These are phyloP conservation scores for Aspergillus pseudoterreus DNA, from an alignment of 2,329 filamentous ascomycete genomes.

Conservation along the genomic window DNA sequence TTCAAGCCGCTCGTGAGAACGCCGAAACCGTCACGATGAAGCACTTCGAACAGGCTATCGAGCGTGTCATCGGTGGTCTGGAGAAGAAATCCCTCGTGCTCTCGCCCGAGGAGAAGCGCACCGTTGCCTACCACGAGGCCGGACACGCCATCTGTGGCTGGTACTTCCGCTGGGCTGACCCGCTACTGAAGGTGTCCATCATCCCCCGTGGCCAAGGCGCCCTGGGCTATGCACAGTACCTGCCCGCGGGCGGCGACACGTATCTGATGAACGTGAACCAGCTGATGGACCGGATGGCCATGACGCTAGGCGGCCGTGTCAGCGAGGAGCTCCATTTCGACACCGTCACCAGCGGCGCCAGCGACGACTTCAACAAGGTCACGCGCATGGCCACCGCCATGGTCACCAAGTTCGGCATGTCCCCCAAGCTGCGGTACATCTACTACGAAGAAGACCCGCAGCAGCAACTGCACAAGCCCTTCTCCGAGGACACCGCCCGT, in stretches of 20 bases:
- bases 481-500: constrained; percentile 89
- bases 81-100: constrained; percentile 97
- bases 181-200: constrained; percentile 95
- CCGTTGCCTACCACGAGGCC: constrained; percentile 96
- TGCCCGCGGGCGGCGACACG: constrained; percentile 77
- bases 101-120: constrained; percentile 88
- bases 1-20: constrained; percentile 72
- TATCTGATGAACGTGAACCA: constrained; percentile 96
- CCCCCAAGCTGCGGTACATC: constrained; percentile 84
- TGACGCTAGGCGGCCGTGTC: constrained; percentile 94
- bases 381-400: constrained; percentile 93
- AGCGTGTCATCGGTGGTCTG: constrained; percentile 91
- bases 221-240: constrained; percentile 92
- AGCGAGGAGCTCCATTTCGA: constrained; percentile 96
- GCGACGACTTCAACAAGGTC: constrained; percentile 98
- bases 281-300: constrained; percentile 98
- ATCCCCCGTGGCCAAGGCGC: constrained; percentile 93
- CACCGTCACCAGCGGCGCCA: constrained; percentile 90
- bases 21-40: constrained; percentile 78
- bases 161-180: constrained; percentile 96
- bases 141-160: constrained; percentile 98
- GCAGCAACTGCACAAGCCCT: constrained; percentile 86
- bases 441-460: constrained; percentile 77
- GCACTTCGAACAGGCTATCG: constrained; percentile 96
- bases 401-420: constrained; percentile 99